Evolutionary conservation across 2,329 filamentous ascomycete species (phyloP), one percentile per base, ranked within the genome.

Genomic region (Claviceps pazoutovae): DNA sequence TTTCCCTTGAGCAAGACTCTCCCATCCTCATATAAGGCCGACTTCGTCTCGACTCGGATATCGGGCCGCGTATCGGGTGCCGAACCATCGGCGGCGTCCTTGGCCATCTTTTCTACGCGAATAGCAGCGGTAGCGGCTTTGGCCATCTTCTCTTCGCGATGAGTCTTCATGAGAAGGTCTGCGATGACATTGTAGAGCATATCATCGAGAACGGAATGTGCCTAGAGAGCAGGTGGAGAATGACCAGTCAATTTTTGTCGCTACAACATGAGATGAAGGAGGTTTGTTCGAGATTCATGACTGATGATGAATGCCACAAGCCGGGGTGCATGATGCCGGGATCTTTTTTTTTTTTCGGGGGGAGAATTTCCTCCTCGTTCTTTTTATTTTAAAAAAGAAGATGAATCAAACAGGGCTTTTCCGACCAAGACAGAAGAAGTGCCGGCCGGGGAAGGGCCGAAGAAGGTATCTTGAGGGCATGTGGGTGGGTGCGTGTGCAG

Each of bases 141-240:
- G 50, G 86, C 80, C 56, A 81, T 78, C 71, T 90, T 90, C 69
- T 91, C 87, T 58, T 86, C 78, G 58, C 83, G 84, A 65, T 91
- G 87, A 42, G 80, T 82, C 64, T 86, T 80, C 61, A 88, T 74
- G 56, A 88, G 73, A 49, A 88, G 74, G 64, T 87, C 84, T 66
- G 86, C 83, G 58, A 90, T 76, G 61, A 90, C 78, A 66, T 87
- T 89, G 71, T 85, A 82, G 55, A 91, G 71, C 52, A 84, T 69
- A 62, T 90, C 85, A 61, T 89, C 83, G 61, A 91, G 75, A 54
- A 91, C 78, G 21, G 76, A 70, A 62, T 81, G 75, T 56, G 80
- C 73, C 80, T 83, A 48, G 41, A 46, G 14, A 34, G 7, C n/a
- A 23, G 21, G 21, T 16, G 5, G 21, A 30, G 30, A 52, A 48